These are phyloP conservation scores for Aristolochia californica DNA, from an alignment of 164 flowering plant genomes.

Conservation along the genomic window DNA sequence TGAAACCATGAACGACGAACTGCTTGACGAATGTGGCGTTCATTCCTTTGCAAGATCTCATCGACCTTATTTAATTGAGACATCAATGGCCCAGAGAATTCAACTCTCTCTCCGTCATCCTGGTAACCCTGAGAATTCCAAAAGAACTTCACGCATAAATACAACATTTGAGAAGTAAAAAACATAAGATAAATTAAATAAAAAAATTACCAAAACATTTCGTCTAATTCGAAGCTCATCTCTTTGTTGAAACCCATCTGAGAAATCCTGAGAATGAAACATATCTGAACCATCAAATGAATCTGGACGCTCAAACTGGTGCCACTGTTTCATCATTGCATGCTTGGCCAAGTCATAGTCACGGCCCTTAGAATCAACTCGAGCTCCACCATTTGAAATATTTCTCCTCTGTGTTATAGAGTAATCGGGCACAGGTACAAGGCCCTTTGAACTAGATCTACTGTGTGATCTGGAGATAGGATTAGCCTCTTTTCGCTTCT, in stretches of 20 bases:
- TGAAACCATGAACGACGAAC: conserved; percentile 86
- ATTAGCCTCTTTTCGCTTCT: conserved; percentile 47
- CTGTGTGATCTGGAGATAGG: conserved; percentile 39
- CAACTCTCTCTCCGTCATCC: conserved; percentile 64
- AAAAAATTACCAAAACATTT: conserved; percentile 35
- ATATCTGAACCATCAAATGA: conserved; percentile 76
- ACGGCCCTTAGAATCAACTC: conserved; percentile 26
- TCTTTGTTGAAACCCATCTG: conserved; percentile 42
- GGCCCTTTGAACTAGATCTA: conserved; percentile 63
- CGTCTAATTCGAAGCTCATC: conserved; percentile 42
- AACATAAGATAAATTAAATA: background rate
- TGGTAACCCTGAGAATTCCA: conserved; percentile 36
- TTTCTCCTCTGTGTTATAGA: conserved; percentile 21
- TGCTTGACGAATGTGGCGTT: conserved; percentile 81
- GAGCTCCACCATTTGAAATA: conserved; percentile 29
- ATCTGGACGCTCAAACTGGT: conserved; percentile 62
- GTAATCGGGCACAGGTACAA: conserved; percentile 30
- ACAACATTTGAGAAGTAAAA: background rate
- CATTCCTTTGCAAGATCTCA: conserved; percentile 74
- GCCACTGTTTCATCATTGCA: conserved; percentile 44
- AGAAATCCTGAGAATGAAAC: conserved; percentile 77
- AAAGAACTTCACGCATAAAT: background rate
- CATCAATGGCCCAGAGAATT: conserved; percentile 87
- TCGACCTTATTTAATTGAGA: conserved; percentile 70
- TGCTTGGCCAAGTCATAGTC: conserved; percentile 41